Evolutionary conservation across 495 filamentous ascomycete genomes (phyloP).

Genomic region (Hypoxylon trugodes): DNA sequence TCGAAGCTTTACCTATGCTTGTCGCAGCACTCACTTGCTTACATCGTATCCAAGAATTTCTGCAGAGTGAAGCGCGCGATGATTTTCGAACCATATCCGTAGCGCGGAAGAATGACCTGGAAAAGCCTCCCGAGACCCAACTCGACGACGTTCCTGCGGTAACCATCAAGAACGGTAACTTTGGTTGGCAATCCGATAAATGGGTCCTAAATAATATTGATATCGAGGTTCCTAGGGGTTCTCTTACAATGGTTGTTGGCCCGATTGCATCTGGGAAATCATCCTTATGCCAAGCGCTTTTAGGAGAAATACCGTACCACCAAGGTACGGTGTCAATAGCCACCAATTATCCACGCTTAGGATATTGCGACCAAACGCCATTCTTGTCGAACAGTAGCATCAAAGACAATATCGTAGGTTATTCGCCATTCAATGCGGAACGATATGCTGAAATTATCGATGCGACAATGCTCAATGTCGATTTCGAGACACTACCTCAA

Average conservation of each 20-base stretch:
- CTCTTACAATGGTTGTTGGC: slow-evolving; percentile 55
- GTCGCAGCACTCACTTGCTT: slow-evolving; percentile 66
- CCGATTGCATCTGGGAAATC: slow-evolving; percentile 62
- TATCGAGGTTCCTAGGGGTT: slow-evolving; percentile 42
- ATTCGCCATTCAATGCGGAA: slow-evolving; percentile 59
- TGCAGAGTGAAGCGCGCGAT: slow-evolving; percentile 51
- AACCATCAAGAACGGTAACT: slow-evolving; percentile 47
- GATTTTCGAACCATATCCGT: slow-evolving; percentile 20
- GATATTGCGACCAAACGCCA: slow-evolving; percentile 52
- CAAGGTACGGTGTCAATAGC: slow-evolving; percentile 34
- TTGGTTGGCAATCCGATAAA: slow-evolving; percentile 55
- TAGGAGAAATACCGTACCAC: slow-evolving; percentile 58
- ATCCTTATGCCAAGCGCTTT: slow-evolving; percentile 57
- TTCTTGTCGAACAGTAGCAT: slow-evolving; percentile 69
- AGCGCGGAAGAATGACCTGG: slow-evolving; percentile 4
- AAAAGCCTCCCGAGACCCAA: background rate
- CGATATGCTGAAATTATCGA: slow-evolving; percentile 71
- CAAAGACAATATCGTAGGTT: slow-evolving; percentile 63
- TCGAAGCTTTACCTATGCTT: slow-evolving; percentile 64
- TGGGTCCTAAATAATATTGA: slow-evolving; percentile 48
- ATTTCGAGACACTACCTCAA: slow-evolving; percentile 60
- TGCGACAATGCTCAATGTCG: slow-evolving; percentile 67
- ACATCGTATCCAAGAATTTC: slow-evolving; percentile 65
- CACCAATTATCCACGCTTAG: slow-evolving; percentile 6
- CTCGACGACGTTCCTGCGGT: background rate